These are phyloP conservation scores for Hypoxylon lienhwacheense DNA, from an alignment of 495 filamentous ascomycete species.

Conservation along the genomic window DNA sequence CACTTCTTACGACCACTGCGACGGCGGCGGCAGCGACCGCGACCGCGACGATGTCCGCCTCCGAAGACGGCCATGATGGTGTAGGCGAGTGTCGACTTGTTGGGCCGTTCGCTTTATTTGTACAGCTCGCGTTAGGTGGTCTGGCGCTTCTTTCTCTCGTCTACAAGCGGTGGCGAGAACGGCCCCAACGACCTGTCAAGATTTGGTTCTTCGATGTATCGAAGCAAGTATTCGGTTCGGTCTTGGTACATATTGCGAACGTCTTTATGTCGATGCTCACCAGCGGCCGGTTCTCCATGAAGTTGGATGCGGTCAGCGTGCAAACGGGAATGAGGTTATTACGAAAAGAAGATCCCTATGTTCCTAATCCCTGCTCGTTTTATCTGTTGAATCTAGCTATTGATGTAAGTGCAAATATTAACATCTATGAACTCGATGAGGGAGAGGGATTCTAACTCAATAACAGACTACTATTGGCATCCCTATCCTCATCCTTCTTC, in stretches of 20 bases:
- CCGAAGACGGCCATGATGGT: slow-evolving; percentile 20
- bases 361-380: slow-evolving; percentile 93
- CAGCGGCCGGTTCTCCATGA: slow-evolving; percentile 68
- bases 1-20: slow-evolving; percentile 35
- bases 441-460: background rate
- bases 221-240: slow-evolving; percentile 95
- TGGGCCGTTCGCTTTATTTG: slow-evolving; percentile 82
- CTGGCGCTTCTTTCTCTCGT: slow-evolving; percentile 84
- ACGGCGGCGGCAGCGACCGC: slow-evolving; percentile 38
- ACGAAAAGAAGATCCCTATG: slow-evolving; percentile 57
- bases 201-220: slow-evolving; percentile 97
- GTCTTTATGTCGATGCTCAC: slow-evolving; percentile 94
- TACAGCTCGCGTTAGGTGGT: slow-evolving; percentile 84
- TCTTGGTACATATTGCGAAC: slow-evolving; percentile 87
- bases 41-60: slow-evolving; percentile 19
- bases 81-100: slow-evolving; percentile 77
- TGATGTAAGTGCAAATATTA: slow-evolving; percentile 77
- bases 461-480: slow-evolving; percentile 89
- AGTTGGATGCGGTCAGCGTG: slow-evolving; percentile 48
- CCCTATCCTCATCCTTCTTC: slow-evolving; percentile 84
- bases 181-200: slow-evolving; percentile 85
- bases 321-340: slow-evolving; percentile 38
- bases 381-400: slow-evolving; percentile 92
- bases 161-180: slow-evolving; percentile 89
- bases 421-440: background rate